Base-by-base conservation (phyloP, 2,329 filamentous ascomycete genomes). In the Ceratocystis albifundus region DNA sequence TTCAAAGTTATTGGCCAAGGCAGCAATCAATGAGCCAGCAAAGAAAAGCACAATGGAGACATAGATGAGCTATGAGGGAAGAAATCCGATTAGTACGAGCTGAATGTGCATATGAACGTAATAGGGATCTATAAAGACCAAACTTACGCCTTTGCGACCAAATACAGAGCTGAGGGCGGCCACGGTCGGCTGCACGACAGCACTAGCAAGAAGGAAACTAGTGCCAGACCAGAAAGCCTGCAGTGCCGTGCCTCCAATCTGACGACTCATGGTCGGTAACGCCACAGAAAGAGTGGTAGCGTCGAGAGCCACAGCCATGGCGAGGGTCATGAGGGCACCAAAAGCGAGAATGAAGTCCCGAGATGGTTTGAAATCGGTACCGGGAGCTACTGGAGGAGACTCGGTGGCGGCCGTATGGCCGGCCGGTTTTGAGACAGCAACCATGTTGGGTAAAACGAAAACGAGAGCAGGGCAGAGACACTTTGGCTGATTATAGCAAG, bases 201-300 rank as follows among this genome's bases (percentile, higher is more conserved):
- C 84, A 66, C 82, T 84, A 2, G 85, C 82, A 4, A 90, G 79
- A 3, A 90, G 76, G 69, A 88, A 90, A 17, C 84, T 84, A 3
- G 87, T 89, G 1, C 86, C 87, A 12, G 84, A 81, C 87, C 86
- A 89, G 71, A 89, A 89, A 0, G 85, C 84, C 74, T 88, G 78
- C 41, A 84, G 80, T 1, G 81, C 81, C 0, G 79, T 79, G 28
- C 82, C 82, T 48, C 77, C 69, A 2, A 85, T 75, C 48, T 80
- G 78, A 22, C 74, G 70, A 8, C 82, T 78, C 66, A 85, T 82
- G 4, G 68, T 68, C 2, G 75, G 73, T 22, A 75, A 65, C 0
- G 72, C 73, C 0, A 73, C 75, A 3, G 73, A 71, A 2, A 72
- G 71, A 41, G 76, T 72, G 28, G 66, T 69, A 53, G 69, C 68